phyloP scores from a whole-genome alignment of 345 rosid species.

The Aquilaria yunnanensis region DNA sequence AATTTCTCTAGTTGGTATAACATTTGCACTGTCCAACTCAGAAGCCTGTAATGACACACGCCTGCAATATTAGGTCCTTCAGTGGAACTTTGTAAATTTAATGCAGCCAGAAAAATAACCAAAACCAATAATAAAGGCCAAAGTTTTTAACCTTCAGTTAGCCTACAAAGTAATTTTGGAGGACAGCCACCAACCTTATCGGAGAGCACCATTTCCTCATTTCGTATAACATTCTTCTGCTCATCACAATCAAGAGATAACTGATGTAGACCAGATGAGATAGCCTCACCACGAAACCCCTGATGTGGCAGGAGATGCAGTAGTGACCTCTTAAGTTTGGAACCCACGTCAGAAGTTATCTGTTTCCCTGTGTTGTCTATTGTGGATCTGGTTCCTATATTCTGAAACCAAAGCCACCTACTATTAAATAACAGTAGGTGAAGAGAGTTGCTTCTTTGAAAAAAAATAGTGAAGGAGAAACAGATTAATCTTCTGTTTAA shows the following conservation, averaged over 20 bases:
- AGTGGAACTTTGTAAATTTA: neutral
- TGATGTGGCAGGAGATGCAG: constrained; percentile 27
- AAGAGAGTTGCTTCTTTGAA: neutral
- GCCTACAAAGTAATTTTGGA: constrained; percentile 7
- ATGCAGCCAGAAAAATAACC: too few relatives aligned
- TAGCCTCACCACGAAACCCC: constrained; percentile 17
- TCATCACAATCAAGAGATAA: constrained; percentile 19
- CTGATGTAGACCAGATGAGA: constrained; percentile 18
- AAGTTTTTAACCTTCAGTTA: constrained; percentile 14
- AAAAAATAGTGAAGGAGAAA: neutral
- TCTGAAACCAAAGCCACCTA: constrained; percentile 22
- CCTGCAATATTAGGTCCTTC: constrained; percentile 8
- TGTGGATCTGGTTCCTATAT: constrained; percentile 15
- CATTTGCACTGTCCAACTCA: constrained; percentile 6
- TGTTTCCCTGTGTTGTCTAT: constrained; percentile 12
- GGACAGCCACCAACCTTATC: constrained; percentile 14
- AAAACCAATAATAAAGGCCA: too few relatives aligned
- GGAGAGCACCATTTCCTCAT: constrained; percentile 26
- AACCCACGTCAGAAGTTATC: constrained; percentile 18
- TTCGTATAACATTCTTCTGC: constrained; percentile 19
- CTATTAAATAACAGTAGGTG: neutral
- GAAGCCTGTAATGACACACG: constrained; percentile 18
- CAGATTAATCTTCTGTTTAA: constrained; percentile 27
- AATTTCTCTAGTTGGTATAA: constrained; percentile 7
- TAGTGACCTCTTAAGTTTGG: constrained; percentile 25